Evolutionary conservation across 2,329 filamentous ascomycete species (phyloP).

Genomic region (Ilyonectria sp.): DNA sequence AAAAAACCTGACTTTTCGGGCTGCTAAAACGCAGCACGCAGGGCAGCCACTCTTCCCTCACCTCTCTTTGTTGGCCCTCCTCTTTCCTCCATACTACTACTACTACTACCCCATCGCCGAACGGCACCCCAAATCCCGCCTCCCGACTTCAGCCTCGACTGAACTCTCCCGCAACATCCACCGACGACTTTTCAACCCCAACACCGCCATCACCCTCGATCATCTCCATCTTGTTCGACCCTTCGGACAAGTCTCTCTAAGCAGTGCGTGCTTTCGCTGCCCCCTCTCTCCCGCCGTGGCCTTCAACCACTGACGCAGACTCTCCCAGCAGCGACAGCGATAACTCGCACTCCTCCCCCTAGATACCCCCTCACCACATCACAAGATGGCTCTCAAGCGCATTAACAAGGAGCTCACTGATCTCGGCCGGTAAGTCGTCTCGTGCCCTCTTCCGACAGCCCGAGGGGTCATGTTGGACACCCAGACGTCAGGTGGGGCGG

Average conservation of each 20-base stretch:
- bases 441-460: constrained; percentile 34
- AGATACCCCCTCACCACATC: constrained; percentile 50
- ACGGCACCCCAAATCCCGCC: constrained; percentile 48
- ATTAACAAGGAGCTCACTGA: constrained; percentile 96
- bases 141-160: constrained; percentile 47
- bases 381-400: constrained; percentile 88
- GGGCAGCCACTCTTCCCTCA: constrained; percentile 46
- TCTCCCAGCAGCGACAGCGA: constrained; percentile 45
- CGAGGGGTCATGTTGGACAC: constrained; percentile 46
- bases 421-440: constrained; percentile 81
- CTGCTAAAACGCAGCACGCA: constrained; percentile 43
- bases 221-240: constrained; percentile 34
- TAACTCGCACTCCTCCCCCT: constrained; percentile 43
- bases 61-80: constrained; percentile 49
- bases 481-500: constrained; percentile 57
- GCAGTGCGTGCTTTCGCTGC: constrained; percentile 48
- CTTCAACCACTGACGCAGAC: constrained; percentile 45
- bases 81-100: constrained; percentile 42
- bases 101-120: constrained; percentile 47
- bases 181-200: constrained; percentile 27
- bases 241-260: constrained; percentile 42
- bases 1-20: constrained; percentile 53
- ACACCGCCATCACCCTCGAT: constrained; percentile 10
- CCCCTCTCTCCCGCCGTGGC: constrained; percentile 32
- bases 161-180: constrained; percentile 41